Evolutionary conservation across 768 basidiomycete species (phyloP).

Genomic region (Boletus reticulatus): DNA sequence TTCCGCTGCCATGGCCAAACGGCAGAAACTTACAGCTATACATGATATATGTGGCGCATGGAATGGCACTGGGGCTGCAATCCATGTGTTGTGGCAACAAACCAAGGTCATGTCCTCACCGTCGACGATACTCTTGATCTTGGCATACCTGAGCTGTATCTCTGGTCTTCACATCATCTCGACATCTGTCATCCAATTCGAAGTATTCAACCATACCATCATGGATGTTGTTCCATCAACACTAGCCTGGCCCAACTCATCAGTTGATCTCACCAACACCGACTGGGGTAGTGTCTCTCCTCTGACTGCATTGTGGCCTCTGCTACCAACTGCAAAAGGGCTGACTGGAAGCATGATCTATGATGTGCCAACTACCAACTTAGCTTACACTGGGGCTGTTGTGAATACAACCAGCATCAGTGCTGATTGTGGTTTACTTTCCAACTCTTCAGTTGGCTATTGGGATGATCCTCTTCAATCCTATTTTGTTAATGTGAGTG

Average conservation of each 20-base stretch:
- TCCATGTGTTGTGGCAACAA: too few species aligned
- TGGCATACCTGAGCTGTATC: too few species aligned
- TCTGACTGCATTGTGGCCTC: background rate
- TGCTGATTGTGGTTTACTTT: conserved; percentile 14
- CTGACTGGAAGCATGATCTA: conserved; percentile 14
- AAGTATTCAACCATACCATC: too few species aligned
- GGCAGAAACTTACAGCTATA: too few species aligned
- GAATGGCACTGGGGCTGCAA: too few species aligned
- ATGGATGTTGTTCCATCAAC: too few species aligned
- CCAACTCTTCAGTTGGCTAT: background rate
- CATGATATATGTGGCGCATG: too few species aligned
- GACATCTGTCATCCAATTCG: too few species aligned
- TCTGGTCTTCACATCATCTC: too few species aligned
- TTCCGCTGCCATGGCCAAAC: too few species aligned
- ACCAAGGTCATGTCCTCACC: too few species aligned
- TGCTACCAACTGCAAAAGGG: conserved; percentile 11
- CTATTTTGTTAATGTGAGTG: conserved; percentile 2
- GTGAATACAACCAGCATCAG: conserved; percentile 18
- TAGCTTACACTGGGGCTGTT: conserved; percentile 1
- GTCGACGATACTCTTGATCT: too few species aligned
- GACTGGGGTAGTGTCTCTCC: background rate
- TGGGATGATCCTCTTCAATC: background rate
- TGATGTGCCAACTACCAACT: conserved; percentile 9
- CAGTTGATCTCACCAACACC: background rate
- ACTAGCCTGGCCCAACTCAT: background rate